Conservation (phyloP, 2,329 filamentous ascomycete genomes). For the Parasarocladium wereldwijsianum region DNA sequence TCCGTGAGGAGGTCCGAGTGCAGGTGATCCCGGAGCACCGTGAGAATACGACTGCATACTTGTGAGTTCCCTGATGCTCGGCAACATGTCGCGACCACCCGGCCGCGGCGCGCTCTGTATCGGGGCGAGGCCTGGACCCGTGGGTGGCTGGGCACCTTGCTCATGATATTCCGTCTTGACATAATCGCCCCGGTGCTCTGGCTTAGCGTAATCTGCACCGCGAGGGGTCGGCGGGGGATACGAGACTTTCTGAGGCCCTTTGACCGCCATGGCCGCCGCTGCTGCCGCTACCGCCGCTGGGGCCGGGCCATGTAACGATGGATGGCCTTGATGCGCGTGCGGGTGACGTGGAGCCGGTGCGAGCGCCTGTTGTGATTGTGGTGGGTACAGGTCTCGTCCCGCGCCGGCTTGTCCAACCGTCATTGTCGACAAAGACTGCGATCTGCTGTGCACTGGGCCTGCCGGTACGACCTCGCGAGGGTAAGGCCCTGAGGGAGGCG, state of each 20-base stretch:
- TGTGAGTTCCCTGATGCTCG: conserved; percentile 47
- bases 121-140: conserved; percentile 35
- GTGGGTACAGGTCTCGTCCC: conserved; percentile 23
- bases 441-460: conserved; percentile 9
- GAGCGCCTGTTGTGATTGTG: conserved; percentile 12
- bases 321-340: conserved; percentile 4
- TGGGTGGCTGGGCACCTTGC: too few relatives aligned
- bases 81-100: conserved; percentile 32
- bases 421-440: conserved; percentile 13
- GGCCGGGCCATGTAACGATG: too few relatives aligned
- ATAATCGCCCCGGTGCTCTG: too few relatives aligned
- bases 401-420: conserved; percentile 18
- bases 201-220: too few relatives aligned
- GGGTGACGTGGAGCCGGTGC: conserved; percentile 1
- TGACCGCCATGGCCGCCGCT: too few relatives aligned
- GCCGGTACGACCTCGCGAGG: conserved; percentile 24
- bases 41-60: too few relatives aligned
- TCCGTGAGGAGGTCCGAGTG: too few relatives aligned
- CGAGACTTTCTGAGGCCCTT: too few relatives aligned
- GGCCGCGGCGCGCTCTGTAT: conserved; percentile 30
- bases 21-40: too few relatives aligned
- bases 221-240: too few relatives aligned
- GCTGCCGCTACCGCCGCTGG: too few relatives aligned
- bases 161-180: too few relatives aligned
- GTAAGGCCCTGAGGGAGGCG: conserved; percentile 12